phyloP scores from a whole-genome alignment of 345 rosid species.

The Dipteronia dyeriana region DNA sequence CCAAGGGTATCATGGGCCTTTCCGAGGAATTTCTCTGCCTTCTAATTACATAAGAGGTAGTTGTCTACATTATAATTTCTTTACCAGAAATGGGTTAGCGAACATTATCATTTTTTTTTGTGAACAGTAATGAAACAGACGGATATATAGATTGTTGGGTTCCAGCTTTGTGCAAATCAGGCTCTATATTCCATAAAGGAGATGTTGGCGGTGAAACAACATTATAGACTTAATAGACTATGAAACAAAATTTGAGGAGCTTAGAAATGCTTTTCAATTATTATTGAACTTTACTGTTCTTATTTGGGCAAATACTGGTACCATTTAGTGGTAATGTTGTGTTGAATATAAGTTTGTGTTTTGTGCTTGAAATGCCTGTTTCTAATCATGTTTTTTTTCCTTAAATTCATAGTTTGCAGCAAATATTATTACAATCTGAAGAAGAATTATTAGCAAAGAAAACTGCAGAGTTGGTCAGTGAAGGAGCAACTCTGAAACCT shows the following conservation, averaged over 20 bases:
- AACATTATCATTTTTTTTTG: not conserved
- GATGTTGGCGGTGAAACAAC: not conserved
- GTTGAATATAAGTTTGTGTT: conserved; percentile 4
- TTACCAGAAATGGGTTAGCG: not conserved
- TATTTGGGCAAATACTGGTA: not conserved
- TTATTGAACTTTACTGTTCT: not conserved
- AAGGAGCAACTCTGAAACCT: conserved; percentile 62
- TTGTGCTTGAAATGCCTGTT: not conserved
- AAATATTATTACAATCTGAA: conserved; percentile 77
- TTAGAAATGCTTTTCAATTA: not conserved
- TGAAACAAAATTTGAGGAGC: not conserved
- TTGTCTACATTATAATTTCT: conserved; percentile 6
- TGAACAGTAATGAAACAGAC: not conserved
- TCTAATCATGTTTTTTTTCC: conserved; percentile 4
- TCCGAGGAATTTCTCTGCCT: conserved; percentile 9
- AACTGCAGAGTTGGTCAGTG: conserved; percentile 60
- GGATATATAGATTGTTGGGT: conserved; percentile 1
- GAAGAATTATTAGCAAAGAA: conserved; percentile 77
- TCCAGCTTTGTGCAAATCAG: conserved; percentile 5
- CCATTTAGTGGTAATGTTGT: not conserved
- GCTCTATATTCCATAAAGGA: conserved; percentile 3
- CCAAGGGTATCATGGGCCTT: not conserved
- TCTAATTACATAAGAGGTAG: not conserved
- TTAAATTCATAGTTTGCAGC: conserved; percentile 48
- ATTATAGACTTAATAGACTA: not conserved